A percentile compares a stretch with the other conserved stretches of the same genome.
phyloP scores from a whole-genome alignment of 1,284 basidiomycete species.

The Coniferiporia sulphurascens region DNA sequence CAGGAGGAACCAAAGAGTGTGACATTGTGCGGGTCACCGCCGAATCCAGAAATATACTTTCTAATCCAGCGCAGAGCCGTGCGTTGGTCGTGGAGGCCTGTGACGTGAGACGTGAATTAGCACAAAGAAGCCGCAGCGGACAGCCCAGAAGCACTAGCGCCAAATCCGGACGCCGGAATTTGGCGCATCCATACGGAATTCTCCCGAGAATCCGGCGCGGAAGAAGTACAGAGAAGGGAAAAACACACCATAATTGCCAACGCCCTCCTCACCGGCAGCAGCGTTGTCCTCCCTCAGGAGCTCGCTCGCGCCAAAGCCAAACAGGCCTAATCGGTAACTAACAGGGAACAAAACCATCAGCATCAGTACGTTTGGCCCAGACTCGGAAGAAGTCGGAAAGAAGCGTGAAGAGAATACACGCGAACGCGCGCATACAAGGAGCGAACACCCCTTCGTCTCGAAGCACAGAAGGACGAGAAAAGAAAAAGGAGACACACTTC shows the following conservation, averaged over 20 bases:
- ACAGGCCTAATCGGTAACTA: conserved; percentile 70
- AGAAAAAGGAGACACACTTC: conserved; percentile 47
- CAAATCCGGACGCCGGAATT: too few species aligned
- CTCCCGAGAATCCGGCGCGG: not conserved
- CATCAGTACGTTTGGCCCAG: not conserved
- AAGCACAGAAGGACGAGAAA: too few species aligned
- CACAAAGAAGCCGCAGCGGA: not conserved
- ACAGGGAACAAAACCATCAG: not conserved
- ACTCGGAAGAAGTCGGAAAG: conserved; percentile 2
- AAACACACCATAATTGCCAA: conserved; percentile 64
- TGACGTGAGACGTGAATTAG: not conserved
- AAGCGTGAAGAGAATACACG: too few species aligned
- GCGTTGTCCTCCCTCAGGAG: conserved; percentile 62
- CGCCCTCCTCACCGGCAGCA: conserved; percentile 57
- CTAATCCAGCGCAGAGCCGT: conserved; percentile 68
- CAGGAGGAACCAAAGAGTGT: conserved; percentile 68
- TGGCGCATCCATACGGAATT: not conserved
- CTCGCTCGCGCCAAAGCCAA: conserved; percentile 64
- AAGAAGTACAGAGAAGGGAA: not conserved
- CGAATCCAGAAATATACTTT: conserved; percentile 60
- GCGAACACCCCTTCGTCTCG: not conserved
- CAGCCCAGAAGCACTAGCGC: not conserved
- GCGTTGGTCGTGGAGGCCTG: conserved; percentile 67
- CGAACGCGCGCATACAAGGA: not conserved
- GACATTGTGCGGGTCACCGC: conserved; percentile 65